Base-by-base conservation (phyloP, 169 alveolate genomes). In the Plasmodium reichenowi region DNA sequence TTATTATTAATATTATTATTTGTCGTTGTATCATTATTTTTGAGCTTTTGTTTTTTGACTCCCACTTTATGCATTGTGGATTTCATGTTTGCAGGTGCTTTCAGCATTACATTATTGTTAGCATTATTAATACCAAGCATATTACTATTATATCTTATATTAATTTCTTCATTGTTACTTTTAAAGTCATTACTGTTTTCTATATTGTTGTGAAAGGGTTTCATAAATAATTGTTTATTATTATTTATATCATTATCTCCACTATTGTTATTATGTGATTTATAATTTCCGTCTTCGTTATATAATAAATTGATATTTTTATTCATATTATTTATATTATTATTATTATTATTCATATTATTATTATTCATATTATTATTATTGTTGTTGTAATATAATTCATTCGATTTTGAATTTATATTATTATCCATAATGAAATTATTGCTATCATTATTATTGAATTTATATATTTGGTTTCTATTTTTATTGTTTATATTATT, bases 81-180 rank as follows among this genome's bases (percentile, higher is more conserved):
- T 48, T 32, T 32, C 45, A 32, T 32, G 45, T 32, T 4, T 32
- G 9, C 45, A 32, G 45, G 8, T 5, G 45, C 45, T 5, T 32
- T 32, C 9, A 32, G 9, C 45, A 32, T 32, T 32, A 32, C 6
- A 32, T 32, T 32, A 32, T 32, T 32, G 45, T 32, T 67, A 70
- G 54, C 26, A n/a, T 48, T 64, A 59, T 64, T 78, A 47, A 59
- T 8, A 24, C 66, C 67, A 62, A 17, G n/a, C 48, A 66, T 47
- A 20, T 76, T 62, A 32, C 26, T 76, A 58, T 62, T 76, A 56
- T 63, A 76, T 48, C 88, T 76, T 38, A 76, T 24, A 24, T 62
- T 68, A 63, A 48, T 76, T 17, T 76, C 75, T 22, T 62, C 88
- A 22, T 17, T 76, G 50, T 7, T 71, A 58, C 17, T 78, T 78